A percentile compares a stretch with the other conserved stretches of the same genome.
Evolutionary conservation across 2,329 filamentous ascomycete species (phyloP).

Genomic region (Escovopsis weberi): DNA sequence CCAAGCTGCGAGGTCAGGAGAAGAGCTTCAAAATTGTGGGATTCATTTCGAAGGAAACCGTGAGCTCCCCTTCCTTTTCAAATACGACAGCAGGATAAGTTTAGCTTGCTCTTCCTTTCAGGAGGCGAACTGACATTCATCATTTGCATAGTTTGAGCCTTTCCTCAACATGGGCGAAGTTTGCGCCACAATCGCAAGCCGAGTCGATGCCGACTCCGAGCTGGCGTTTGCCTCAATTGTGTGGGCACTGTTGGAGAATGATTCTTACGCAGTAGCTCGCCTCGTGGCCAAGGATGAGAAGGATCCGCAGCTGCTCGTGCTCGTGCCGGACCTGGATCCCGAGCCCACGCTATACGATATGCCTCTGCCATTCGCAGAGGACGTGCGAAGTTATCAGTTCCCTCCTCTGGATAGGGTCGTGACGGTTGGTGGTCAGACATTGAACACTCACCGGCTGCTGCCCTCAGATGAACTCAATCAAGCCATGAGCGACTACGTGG

Average conservation of each 20-base stretch:
- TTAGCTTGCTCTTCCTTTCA: not conserved
- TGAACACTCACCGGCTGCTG: slow-evolving; percentile 72
- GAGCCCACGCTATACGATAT: slow-evolving; percentile 82
- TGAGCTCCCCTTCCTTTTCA: slow-evolving; percentile 19
- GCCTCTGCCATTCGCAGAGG: slow-evolving; percentile 84
- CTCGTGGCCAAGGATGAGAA: slow-evolving; percentile 75
- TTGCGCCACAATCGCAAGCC: slow-evolving; percentile 63
- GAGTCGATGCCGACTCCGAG: slow-evolving; percentile 65
- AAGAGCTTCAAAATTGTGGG: slow-evolving; percentile 71
- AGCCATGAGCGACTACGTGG: slow-evolving; percentile 84
- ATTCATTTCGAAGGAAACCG: slow-evolving; percentile 61
- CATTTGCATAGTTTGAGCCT: slow-evolving; percentile 49
- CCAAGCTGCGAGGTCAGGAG: slow-evolving; percentile 59
- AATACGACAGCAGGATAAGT: no score
- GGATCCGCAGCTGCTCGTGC: slow-evolving; percentile 59
- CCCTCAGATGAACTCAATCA: slow-evolving; percentile 59
- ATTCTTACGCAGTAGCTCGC: slow-evolving; percentile 74
- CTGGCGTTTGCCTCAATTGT: slow-evolving; percentile 81
- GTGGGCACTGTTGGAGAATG: slow-evolving; percentile 71
- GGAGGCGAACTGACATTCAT: slow-evolving; percentile 4
- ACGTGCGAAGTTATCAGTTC: slow-evolving; percentile 80
- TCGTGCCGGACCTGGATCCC: slow-evolving; percentile 66
- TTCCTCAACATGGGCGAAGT: slow-evolving; percentile 76
- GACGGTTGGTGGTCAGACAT: slow-evolving; percentile 67
- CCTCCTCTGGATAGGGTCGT: slow-evolving; percentile 78